Evolutionary conservation across 441 rosid species (phyloP), one percentile per base, ranked within the genome.

Genomic region (Aleurites moluccanus): DNA sequence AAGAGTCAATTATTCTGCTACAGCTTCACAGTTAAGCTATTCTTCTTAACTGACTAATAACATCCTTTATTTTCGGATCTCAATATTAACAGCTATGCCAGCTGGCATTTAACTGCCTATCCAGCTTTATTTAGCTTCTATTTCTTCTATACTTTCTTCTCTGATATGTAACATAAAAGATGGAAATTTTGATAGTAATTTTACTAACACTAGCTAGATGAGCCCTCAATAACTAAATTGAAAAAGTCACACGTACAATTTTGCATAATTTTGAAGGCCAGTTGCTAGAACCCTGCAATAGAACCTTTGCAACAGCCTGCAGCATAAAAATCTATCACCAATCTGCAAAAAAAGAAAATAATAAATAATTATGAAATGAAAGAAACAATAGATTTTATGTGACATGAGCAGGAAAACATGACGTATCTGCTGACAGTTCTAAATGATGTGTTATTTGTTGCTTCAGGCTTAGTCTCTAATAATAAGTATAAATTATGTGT

Each of bases 301-400:
- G 7, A 89, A 45, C 81, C 83, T 91, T 83, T 94, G 98, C 75
- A 88, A 66, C 40, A 83, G 83, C 72, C 79, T 85, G 67, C 97
- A 90, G 81, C 87, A 76, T 69, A 94, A 92, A 82, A 91, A 94
- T 81, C 97, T 89, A 79, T 92, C 97, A 64, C 93, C 90, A 75
- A 94, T 88, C 98, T 94, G 88, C 78, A 81, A 75, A 56, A 52
- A 70, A 66, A 69, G 42, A 68, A 77, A 30, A 53, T n/a, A 62
- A 56, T 3, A 10, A 11, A 18, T 64, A 56, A 56, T 47, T 21
- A 50, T 53, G 30, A 30, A 9, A 56, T 33, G 40, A 40, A 50
- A 33, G n/a, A 15, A 35, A 28, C 11, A 23, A 9, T 4, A 8
- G 4, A 16, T 55, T 65, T 18, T 23, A 38, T 23, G 18, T 49